phyloP scores from a whole-genome alignment of 345 rosid genomes.

The Nephelium lappaceum region DNA sequence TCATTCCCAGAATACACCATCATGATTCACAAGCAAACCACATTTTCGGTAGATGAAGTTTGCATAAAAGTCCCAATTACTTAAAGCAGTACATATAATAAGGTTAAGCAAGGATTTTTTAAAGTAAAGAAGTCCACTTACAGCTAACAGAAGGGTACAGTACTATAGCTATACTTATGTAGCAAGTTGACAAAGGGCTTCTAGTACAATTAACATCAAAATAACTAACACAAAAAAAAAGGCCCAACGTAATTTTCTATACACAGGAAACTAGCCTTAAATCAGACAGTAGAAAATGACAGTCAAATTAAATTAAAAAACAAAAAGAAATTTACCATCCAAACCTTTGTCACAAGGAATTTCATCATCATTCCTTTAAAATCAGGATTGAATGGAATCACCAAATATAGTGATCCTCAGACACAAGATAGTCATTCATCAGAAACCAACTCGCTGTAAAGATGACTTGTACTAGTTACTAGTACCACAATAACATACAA shows the following conservation, averaged over 20 bases:
- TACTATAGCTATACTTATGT: not conserved
- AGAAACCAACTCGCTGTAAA: conserved; percentile 38
- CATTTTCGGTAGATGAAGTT: not conserved
- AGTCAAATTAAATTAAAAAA: not conserved
- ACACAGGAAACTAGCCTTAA: not conserved
- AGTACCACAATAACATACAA: no score
- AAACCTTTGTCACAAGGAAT: conserved; percentile 14
- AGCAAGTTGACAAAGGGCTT: not conserved
- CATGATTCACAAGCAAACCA: not conserved
- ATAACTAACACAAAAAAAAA: not conserved
- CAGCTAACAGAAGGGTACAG: not conserved
- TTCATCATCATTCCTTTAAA: conserved; percentile 6
- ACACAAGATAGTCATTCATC: conserved; percentile 28
- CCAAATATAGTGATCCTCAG: conserved; percentile 38
- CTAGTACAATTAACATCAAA: not conserved
- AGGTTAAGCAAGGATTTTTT: not conserved
- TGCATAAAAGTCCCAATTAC: not conserved
- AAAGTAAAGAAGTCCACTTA: not conserved
- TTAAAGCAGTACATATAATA: not conserved
- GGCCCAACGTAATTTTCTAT: not conserved
- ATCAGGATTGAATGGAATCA: conserved; percentile 19
- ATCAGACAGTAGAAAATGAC: not conserved
- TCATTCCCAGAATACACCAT: not conserved
- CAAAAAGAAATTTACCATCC: conserved; percentile 32
- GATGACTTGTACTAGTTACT: conserved; percentile 27